Evolutionary conservation across 2,329 filamentous ascomycete genomes (phyloP), one percentile per base, ranked within the genome.

Genomic region (Colletotrichum somersetense): DNA sequence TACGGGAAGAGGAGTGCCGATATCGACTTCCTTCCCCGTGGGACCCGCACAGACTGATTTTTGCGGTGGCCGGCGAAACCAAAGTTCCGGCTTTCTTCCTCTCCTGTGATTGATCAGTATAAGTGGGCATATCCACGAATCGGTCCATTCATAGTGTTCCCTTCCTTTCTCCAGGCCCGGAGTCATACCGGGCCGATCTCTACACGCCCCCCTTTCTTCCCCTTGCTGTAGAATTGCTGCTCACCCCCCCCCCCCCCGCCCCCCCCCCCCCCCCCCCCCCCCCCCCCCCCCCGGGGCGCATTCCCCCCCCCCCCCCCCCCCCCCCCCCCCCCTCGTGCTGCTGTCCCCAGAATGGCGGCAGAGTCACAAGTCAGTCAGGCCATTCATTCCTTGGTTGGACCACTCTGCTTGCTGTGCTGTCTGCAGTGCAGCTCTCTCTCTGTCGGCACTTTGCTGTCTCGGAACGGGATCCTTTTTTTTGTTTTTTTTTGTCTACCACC

Each of bases 301-400:
- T n/a, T n/a, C 18, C 20, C 42, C 42, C 44, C 18, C 20, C 42
- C 42, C 44, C 18, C 20, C 42, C 42, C 44, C 18, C 20, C 42
- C 42, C 44, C 18, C 20, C 42, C 42, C 44, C 1, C 35, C 7
- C 35, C 35, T 10, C 8, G 62, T 48, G 40, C 35, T 42, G 20
- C 35, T n/a, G 38, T 46, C 18, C 38, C 48, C 62, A 53, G 50
- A 55, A 64, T 33, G 58, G 67, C 53, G 53, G 55, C n/a, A 70
- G 44, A 61, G 70, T 72, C 70, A 65, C 70, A 72, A 50, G 70
- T 72, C 69, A 72, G 69, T 20, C 69, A 72, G 69, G 20, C 70
- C 59, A 68, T 53, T 42, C 38, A 30, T 72, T 70, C 53, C 53
- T 56, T 44, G 57, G 50, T 71, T 55, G 20, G 62, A 64, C 62